Evolutionary conservation across 768 basidiomycete species (phyloP).

Genomic region (Mycena leptocephala): DNA sequence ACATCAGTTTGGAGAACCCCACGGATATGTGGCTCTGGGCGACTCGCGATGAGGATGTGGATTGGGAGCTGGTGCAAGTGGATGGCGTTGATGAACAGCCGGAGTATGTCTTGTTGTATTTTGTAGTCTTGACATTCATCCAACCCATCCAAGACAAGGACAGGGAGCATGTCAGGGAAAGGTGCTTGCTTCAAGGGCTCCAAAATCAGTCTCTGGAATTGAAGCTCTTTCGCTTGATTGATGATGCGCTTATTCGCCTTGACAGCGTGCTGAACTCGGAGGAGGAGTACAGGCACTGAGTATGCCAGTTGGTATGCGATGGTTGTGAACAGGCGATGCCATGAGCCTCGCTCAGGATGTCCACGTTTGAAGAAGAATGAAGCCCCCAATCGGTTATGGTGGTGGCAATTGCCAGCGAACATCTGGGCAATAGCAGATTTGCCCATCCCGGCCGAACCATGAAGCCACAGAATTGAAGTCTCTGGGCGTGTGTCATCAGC

Average conservation of each 20-base stretch:
- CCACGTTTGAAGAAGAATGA: conserved; percentile 53
- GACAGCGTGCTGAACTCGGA: conserved; percentile 21
- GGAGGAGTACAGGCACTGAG: conserved; percentile 14
- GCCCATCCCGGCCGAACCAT: conserved; percentile 40
- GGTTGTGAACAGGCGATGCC: conserved; percentile 44
- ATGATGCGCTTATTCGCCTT: conserved; percentile 31
- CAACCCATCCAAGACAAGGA: conserved; percentile 6
- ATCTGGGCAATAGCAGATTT: conserved; percentile 43
- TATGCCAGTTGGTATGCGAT: conserved; percentile 44
- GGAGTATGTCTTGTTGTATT: conserved; percentile 1
- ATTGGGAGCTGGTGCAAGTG: neutral
- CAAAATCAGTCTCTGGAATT: conserved; percentile 33
- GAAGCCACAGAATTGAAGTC: conserved; percentile 36
- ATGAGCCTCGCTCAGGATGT: conserved; percentile 41
- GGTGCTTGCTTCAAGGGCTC: conserved; percentile 16
- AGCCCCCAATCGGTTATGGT: conserved; percentile 38
- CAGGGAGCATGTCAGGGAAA: neutral
- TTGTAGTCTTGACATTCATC: conserved; percentile 11
- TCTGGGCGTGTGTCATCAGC: neutral
- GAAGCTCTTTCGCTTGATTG: conserved; percentile 9
- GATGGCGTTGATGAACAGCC: neutral
- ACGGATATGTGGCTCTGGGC: conserved; percentile 12
- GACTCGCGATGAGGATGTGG: conserved; percentile 1
- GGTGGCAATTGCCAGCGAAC: conserved; percentile 32
- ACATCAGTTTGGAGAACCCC: neutral